A percentile compares a stretch with the other conserved stretches of the same genome.
Evolutionary conservation across 2,329 filamentous ascomycete genomes (phyloP).

Genomic region (Cladosporium sp.): DNA sequence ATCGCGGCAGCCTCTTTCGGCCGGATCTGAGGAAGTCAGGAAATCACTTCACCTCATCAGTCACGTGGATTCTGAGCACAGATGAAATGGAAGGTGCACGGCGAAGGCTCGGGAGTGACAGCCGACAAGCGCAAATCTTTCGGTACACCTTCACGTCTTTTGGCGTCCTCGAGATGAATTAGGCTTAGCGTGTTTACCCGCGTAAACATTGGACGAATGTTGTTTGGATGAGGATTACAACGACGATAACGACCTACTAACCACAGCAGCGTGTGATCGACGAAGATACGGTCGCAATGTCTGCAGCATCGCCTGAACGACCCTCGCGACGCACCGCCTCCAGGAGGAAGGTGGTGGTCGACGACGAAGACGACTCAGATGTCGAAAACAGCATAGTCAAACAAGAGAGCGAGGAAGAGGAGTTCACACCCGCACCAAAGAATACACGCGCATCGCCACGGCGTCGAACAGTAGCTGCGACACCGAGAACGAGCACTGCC

Average conservation of each 20-base stretch:
- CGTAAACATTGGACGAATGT: constrained; percentile 16
- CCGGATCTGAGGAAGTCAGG: neutral
- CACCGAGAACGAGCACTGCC: constrained; percentile 45
- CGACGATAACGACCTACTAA: constrained; percentile 7
- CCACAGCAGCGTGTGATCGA: constrained; percentile 1
- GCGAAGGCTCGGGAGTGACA: constrained; percentile 3
- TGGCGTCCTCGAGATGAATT: neutral
- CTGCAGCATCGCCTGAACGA: constrained; percentile 46
- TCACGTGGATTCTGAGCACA: neutral
- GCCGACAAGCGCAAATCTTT: neutral
- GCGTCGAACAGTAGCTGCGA: constrained; percentile 53
- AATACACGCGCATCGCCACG: constrained; percentile 61
- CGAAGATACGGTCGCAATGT: constrained; percentile 24
- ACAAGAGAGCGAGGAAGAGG: constrained; percentile 63
- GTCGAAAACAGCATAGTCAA: constrained; percentile 61
- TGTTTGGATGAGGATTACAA: neutral
- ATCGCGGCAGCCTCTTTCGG: constrained; percentile 3
- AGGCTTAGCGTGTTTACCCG: constrained; percentile 15
- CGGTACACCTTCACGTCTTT: neutral
- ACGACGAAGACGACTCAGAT: constrained; percentile 63
- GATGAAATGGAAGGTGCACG: neutral
- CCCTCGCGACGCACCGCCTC: constrained; percentile 63
- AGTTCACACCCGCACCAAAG: constrained; percentile 75
- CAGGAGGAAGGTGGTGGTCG: constrained; percentile 70
- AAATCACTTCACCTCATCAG: neutral